These are phyloP conservation scores for Aureobasidium uvarum DNA, from an alignment of 2,329 filamentous ascomycete species.

Conservation along the genomic window DNA sequence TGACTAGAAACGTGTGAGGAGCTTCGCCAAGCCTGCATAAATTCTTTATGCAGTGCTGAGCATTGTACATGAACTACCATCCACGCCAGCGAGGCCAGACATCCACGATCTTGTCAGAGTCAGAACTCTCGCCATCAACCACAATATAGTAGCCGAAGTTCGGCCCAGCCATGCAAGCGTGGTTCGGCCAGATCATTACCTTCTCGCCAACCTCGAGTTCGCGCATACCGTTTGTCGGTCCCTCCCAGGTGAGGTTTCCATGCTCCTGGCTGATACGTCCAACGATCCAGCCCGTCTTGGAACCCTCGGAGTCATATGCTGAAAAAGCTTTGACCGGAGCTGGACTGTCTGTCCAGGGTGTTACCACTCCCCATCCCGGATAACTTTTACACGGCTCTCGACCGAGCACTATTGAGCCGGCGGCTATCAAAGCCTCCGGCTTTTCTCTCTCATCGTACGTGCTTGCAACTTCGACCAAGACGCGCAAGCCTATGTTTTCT, in stretches of 20 bases:
- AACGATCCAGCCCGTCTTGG: conserved; percentile 61
- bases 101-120: conserved; percentile 64
- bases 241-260: conserved; percentile 65
- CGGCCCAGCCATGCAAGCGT: conserved; percentile 73
- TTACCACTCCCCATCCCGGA: conserved; percentile 67
- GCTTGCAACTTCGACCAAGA: conserved; percentile 70
- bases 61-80: conserved; percentile 53
- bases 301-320: conserved; percentile 42
- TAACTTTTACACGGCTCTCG: conserved; percentile 72
- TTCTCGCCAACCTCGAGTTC: conserved; percentile 62
- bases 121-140: conserved; percentile 61
- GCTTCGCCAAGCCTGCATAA: conserved; percentile 1
- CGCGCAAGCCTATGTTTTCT: conserved; percentile 62
- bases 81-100: conserved; percentile 71
- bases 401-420: conserved; percentile 67
- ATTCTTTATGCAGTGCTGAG: not conserved
- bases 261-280: conserved; percentile 75
- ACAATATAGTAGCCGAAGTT: conserved; percentile 71
- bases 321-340: conserved; percentile 27
- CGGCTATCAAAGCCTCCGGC: conserved; percentile 66
- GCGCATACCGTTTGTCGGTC: conserved; percentile 43
- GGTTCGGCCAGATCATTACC: conserved; percentile 73
- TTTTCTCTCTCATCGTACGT: conserved; percentile 62
- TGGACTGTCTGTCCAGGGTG: conserved; percentile 53
- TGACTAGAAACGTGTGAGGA: not conserved